Base-by-base conservation (phyloP, 1,284 basidiomycete species). In the Cryptococcus floricola region DNA sequence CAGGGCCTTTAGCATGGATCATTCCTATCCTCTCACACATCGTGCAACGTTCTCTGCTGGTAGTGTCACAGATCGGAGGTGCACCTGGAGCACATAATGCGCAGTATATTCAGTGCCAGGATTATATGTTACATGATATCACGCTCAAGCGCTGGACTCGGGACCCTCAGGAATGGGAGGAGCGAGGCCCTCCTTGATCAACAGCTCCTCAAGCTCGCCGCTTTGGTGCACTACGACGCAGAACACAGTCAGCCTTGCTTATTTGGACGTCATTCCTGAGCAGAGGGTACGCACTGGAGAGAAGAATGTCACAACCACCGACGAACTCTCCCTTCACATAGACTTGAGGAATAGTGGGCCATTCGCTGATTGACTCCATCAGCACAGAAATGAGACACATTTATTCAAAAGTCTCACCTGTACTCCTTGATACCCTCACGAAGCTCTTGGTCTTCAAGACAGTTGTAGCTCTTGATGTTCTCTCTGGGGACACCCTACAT, bases 291-390 rank as follows among this genome's bases (percentile, higher is more conserved):
- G 79, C 71, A 94, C 92, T 97, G 64, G 85, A 85, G 31, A 98
- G 77, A 52, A 98, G 80, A 67, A 98, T 97, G 78, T 98, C 95
- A 75, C 93, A 97, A 48, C 95, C 95, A 48, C 95, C 95, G 31
- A 98, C 82, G 69, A 98, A 98, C 73, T 97, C 93, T 27, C 94
- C 93, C 56, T 90, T 86, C 42, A 98, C 82, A 72, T 96, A 98
- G 9, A 98, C 79, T 76, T 98, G 95, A 12, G 96, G 96, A 63
- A 98, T 88, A 18, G 95, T 98, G 16, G 95, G 95, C 95, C 95
- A 98, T 69, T 94, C 90, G 47, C 91, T 95, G 68, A 8, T 31
- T 41, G 38, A 34, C n/a, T 37, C 13, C 27, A 23, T 42, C 37
- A 48, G 19, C 39, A 67, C 53, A 67, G 64, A 51, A 27, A 25